phyloP scores from a whole-genome alignment of 306 rosid species.

The Cucumis melo region DNA sequence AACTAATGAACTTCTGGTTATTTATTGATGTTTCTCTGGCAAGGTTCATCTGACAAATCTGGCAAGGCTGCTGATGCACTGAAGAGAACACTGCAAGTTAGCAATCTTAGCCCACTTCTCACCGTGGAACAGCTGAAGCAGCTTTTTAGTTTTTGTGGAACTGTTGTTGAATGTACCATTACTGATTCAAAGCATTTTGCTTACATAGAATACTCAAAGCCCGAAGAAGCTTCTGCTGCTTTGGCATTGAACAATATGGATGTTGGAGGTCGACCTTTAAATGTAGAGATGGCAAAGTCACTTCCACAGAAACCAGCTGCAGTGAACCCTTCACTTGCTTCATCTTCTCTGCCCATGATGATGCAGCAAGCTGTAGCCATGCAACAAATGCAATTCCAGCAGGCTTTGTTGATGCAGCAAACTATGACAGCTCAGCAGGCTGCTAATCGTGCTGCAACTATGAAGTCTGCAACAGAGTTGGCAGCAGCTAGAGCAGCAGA shows the following conservation, averaged over 20 bases:
- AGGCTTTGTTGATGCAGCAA: constrained; percentile 93
- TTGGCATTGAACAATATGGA: constrained; percentile 87
- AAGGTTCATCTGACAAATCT: constrained; percentile 72
- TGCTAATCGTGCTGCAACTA: constrained; percentile 84
- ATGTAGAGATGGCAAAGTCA: constrained; percentile 98
- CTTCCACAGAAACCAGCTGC: constrained; percentile 59
- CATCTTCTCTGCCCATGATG: constrained; percentile 90
- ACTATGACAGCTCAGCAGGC: constrained; percentile 91
- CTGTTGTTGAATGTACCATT: constrained; percentile 86
- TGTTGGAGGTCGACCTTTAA: constrained; percentile 96
- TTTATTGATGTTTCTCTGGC: constrained; percentile 12
- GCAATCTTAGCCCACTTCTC: constrained; percentile 98
- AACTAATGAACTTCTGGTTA: neutral
- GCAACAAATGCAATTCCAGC: constrained; percentile 99
- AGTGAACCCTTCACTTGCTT: constrained; percentile 42
- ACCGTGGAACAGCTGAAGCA: constrained; percentile 92
- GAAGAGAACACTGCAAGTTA: constrained; percentile 95
- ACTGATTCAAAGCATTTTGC: constrained; percentile 98
- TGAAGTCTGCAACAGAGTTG: constrained; percentile 93
- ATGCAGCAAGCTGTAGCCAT: constrained; percentile 99
- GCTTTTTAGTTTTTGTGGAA: constrained; percentile 89
- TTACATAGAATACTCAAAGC: constrained; percentile 90
- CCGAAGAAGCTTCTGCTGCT: constrained; percentile 87
- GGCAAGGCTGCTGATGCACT: constrained; percentile 57
- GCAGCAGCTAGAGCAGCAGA: constrained; percentile 99